These are phyloP conservation scores for Aspergillus spinulosporus DNA, from an alignment of 2,329 filamentous ascomycete genomes.

Conservation along the genomic window DNA sequence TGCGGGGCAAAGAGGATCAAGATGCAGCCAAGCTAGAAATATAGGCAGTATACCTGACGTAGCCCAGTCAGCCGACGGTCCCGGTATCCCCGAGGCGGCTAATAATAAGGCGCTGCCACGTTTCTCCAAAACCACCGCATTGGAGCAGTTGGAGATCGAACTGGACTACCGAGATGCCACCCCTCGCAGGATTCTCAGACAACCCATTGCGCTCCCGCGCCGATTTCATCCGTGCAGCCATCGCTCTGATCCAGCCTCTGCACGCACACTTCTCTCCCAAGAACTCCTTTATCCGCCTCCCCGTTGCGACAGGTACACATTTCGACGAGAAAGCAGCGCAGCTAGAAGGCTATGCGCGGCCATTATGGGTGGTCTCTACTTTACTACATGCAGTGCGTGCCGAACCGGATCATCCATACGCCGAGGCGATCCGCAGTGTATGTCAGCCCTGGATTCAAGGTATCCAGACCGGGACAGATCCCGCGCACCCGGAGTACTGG, in stretches of 20 bases:
- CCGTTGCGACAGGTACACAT: conserved; percentile 23
- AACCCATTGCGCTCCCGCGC: conserved; percentile 20
- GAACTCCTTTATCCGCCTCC: conserved; percentile 19
- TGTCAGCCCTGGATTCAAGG: conserved; percentile 12
- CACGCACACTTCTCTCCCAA: conserved; percentile 19
- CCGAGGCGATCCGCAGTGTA: not conserved
- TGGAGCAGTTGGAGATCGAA: not conserved
- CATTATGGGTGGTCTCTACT: conserved; percentile 37
- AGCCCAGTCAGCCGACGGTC: conserved; percentile 1
- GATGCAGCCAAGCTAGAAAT: too few relatives aligned
- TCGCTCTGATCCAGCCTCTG: conserved; percentile 19
- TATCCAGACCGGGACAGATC: conserved; percentile 22
- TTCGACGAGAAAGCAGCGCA: conserved; percentile 25
- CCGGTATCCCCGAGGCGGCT: conserved; percentile 8
- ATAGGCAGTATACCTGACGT: conserved; percentile 1
- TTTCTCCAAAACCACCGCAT: not conserved
- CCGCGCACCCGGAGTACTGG: conserved; percentile 26
- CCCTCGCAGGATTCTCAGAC: conserved; percentile 20
- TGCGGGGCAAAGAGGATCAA: too few relatives aligned
- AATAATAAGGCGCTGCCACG: not conserved
- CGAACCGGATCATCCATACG: not conserved
- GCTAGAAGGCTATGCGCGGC: conserved; percentile 37
- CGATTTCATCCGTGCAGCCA: conserved; percentile 18
- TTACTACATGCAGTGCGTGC: conserved; percentile 21
- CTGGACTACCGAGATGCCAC: conserved; percentile 15